Evolutionary conservation across 768 basidiomycete genomes (phyloP), one percentile per base, ranked within the genome.

Genomic region (Amanita exitialis): DNA sequence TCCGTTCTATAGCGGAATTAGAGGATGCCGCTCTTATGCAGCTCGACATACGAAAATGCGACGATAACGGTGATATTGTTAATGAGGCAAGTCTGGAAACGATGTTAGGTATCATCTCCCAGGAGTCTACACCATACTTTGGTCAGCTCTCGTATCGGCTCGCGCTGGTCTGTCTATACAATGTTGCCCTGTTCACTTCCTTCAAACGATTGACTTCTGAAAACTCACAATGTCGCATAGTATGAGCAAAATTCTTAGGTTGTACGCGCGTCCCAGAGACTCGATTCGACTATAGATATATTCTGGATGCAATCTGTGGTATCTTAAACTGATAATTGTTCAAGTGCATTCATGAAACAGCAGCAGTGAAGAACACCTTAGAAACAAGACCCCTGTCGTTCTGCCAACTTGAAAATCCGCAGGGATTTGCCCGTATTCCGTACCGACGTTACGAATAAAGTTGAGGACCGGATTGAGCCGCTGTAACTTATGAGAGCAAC

Each of bases 251-350:
- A 99, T 78, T 43, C 96, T 72, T 13, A 98, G 75, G 54, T 77
- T 86, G 65, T 92, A 98, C 1, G 80, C 78, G 32, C 76, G 76
- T 3, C 85, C 88, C 16, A 99, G 79, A 57, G 82, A 85, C 59
- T 91, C 86, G 53, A 99, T 92, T 10, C 96, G 83, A 46, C 78
- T 77, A 63, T 91, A 90, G 51, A 99, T 84, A 63, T 99, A 99
- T 65, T 98, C 96, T 12, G 96, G 96, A 65, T 98, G 96, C 12
- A 99, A 77, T 46, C 94, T 86, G 60, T 98, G 94, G 58, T 98
- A 98, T 60, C 82, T 87, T 57, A 98, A 64, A 62, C 96, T 97
- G 34, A 36, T 25, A 25, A 28, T 7, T 18, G 15, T 15, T 52
- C 18, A 42, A 47, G 16, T 18, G 8, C 16, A 28, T 10, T 20